phyloP scores from a whole-genome alignment of 345 rosid genomes.

The Camelina laxa region DNA sequence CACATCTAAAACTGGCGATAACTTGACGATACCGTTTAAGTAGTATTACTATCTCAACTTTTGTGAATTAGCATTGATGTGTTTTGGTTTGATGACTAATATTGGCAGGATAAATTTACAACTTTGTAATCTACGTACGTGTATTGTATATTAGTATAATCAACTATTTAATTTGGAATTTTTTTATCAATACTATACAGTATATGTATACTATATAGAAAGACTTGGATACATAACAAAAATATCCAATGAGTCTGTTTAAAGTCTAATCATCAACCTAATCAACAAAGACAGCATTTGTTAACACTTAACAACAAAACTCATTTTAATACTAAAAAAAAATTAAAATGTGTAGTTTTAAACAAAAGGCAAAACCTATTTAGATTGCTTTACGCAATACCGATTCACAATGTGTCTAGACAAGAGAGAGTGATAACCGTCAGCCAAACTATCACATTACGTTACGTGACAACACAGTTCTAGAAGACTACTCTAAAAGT shows the following conservation, averaged over 20 bases:
- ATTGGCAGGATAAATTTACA: not conserved
- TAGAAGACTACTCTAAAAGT: not conserved
- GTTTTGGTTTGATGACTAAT: not conserved
- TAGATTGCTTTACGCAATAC: not conserved
- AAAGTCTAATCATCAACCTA: not conserved
- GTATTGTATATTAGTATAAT: not conserved
- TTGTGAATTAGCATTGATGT: no score
- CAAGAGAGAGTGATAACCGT: not conserved
- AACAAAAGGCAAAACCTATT: no score
- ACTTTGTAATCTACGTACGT: not conserved
- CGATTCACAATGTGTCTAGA: not conserved
- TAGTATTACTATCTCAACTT: no score
- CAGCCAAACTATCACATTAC: not conserved
- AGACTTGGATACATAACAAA: not conserved
- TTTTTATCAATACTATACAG: not conserved
- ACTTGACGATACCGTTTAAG: no score
- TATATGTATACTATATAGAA: not conserved
- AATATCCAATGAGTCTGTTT: not conserved
- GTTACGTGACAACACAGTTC: not conserved
- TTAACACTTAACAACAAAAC: not conserved
- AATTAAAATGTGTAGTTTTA: not conserved
- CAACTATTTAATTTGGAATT: not conserved
- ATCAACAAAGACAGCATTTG: not conserved
- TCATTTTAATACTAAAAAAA: not conserved
- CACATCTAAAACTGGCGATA: constrained; percentile 26